These are phyloP conservation scores for Hypoxylon sp. DNA, from an alignment of 2,329 filamentous ascomycete species.

Conservation along the genomic window DNA sequence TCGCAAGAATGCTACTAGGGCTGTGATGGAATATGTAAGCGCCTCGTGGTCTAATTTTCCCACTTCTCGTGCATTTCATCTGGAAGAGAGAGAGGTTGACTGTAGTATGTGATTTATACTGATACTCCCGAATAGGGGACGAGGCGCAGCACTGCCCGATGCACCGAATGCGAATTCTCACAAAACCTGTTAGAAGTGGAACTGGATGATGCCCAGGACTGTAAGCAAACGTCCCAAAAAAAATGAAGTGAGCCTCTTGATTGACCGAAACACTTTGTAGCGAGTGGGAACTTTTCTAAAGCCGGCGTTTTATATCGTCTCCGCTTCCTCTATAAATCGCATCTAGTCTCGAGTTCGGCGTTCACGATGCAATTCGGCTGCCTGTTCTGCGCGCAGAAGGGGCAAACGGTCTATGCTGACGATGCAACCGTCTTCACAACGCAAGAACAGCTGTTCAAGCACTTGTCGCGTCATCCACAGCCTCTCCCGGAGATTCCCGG, in stretches of 20 bases:
- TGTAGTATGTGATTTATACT: conserved; percentile 12
- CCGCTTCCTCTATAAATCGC: conserved; percentile 61
- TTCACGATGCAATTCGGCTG: conserved; percentile 57
- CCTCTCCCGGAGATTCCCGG: conserved; percentile 58
- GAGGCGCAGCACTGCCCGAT: conserved; percentile 40
- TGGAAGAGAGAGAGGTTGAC: background rate
- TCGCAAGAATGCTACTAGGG: conserved; percentile 56
- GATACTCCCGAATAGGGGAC: conserved; percentile 36
- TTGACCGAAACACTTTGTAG: conserved; percentile 43
- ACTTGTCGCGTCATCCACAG: conserved; percentile 59
- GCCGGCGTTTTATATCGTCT: conserved; percentile 58
- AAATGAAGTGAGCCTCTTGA: background rate
- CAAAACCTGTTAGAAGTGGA: conserved; percentile 43
- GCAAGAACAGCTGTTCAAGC: conserved; percentile 57
- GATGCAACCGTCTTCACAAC: conserved; percentile 61
- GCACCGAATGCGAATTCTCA: conserved; percentile 45
- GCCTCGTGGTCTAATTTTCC: background rate
- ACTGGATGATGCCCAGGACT: conserved; percentile 39
- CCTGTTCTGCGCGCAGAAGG: conserved; percentile 57
- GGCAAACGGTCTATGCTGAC: conserved; percentile 55
- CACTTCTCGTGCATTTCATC: background rate
- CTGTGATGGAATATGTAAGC: conserved; percentile 49
- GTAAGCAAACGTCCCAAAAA: conserved; percentile 40
- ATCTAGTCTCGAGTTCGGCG: conserved; percentile 54
- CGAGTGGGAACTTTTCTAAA: conserved; percentile 55